A percentile compares a stretch with the other conserved stretches of the same genome.
Evolutionary conservation across 2,329 filamentous ascomycete species (phyloP).

Genomic region (Orbilia blumenaviensis): DNA sequence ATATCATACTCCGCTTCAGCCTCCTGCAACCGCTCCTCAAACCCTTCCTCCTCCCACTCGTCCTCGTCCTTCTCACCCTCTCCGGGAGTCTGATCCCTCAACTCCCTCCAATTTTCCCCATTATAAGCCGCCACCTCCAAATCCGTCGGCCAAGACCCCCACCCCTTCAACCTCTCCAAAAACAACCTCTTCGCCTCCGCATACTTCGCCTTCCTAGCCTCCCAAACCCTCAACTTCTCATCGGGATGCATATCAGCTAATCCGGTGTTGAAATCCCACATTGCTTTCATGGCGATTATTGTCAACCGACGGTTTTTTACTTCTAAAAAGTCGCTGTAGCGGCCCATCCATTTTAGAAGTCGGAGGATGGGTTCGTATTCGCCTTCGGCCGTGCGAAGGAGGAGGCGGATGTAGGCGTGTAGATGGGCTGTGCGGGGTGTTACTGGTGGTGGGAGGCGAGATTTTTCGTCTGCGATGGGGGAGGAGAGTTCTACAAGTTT

Average conservation of each 20-base stretch:
- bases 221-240: conserved; percentile 1
- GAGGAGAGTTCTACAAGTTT: conserved; percentile 1
- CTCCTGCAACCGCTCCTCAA: conserved; percentile 15
- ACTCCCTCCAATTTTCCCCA: conserved; percentile 40
- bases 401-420: conserved; percentile 37
- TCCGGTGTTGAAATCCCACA: conserved; percentile 21
- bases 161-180: conserved; percentile 19
- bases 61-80: neutral
- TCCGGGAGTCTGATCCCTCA: conserved; percentile 14
- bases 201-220: conserved; percentile 5
- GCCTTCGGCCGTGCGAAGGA: conserved; percentile 16
- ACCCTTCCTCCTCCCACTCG: conserved; percentile 18
- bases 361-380: conserved; percentile 33
- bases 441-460: conserved; percentile 25
- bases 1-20: neutral
- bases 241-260: neutral
- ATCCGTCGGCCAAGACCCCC: conserved; percentile 47
- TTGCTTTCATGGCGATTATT: conserved; percentile 39
- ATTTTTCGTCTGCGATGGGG: neutral
- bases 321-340: conserved; percentile 37
- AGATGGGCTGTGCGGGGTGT: conserved; percentile 35
- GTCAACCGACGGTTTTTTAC: conserved; percentile 38
- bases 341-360: conserved; percentile 32
- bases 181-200: conserved; percentile 23
- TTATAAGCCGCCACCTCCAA: conserved; percentile 43